Evolutionary conservation across 805 yeast genomes (phyloP).

Genomic region (Cyberlindnera veronae): DNA sequence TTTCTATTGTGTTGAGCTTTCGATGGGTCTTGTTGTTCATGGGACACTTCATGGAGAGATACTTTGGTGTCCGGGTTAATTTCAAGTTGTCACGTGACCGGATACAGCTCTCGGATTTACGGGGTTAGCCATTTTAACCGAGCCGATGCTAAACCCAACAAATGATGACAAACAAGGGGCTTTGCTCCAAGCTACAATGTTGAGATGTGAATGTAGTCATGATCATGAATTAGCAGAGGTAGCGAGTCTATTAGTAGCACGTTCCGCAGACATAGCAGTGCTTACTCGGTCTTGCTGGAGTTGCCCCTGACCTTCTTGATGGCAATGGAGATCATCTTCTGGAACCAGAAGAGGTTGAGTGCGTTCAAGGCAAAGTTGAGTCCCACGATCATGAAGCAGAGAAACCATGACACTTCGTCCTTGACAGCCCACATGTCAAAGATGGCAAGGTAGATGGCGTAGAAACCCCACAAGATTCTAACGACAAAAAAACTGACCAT

Average conservation of each 20-base stretch:
- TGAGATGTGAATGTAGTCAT: too few species aligned
- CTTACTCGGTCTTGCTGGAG: conserved; percentile 9
- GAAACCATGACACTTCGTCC: conserved; percentile 41
- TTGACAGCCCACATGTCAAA: conserved; percentile 43
- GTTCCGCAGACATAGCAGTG: too few species aligned
- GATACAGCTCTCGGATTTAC: too few species aligned
- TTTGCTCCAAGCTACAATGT: too few species aligned
- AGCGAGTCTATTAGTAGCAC: too few species aligned
- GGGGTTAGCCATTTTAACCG: too few species aligned
- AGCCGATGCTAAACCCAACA: too few species aligned
- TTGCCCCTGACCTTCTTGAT: conserved; percentile 38
- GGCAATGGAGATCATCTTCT: conserved; percentile 80
- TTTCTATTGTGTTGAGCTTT: background rate
- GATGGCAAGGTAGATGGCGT: conserved; percentile 56
- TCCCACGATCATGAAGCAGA: conserved; percentile 47
- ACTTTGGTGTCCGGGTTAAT: conserved; percentile 4
- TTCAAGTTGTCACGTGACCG: too few species aligned
- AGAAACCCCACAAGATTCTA: conserved; percentile 85
- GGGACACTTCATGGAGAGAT: background rate
- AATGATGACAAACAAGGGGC: too few species aligned
- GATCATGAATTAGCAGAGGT: too few species aligned
- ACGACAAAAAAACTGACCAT: conserved; percentile 69
- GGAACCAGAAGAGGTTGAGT: conserved; percentile 83
- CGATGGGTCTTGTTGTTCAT: background rate
- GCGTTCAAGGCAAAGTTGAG: conserved; percentile 61